Evolutionary conservation across 2,329 filamentous ascomycete genomes (phyloP).

Genomic region (Claviceps sp.): DNA sequence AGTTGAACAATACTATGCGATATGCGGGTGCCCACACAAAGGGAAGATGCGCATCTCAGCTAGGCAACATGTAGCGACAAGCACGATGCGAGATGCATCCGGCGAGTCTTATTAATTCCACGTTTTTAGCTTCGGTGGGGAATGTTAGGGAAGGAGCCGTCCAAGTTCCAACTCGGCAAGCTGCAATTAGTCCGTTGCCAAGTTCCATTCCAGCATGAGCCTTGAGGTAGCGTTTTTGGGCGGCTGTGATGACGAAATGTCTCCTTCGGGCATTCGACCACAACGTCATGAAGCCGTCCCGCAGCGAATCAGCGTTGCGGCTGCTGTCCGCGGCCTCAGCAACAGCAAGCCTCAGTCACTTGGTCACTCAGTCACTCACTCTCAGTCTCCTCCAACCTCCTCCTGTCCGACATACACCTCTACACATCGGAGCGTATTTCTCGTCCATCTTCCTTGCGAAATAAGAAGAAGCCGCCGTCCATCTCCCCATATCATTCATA

Average conservation of each 20-base stretch:
- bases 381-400: too few relatives aligned
- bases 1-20: not conserved
- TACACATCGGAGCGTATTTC: too few relatives aligned
- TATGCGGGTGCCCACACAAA: not conserved
- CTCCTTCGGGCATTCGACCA: not conserved
- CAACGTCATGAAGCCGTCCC: not conserved
- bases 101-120: not conserved
- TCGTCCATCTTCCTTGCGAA: too few relatives aligned
- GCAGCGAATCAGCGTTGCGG: not conserved
- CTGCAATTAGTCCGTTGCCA: not conserved
- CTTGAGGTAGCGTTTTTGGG: not conserved
- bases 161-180: not conserved
- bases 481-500: not conserved
- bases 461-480: not conserved
- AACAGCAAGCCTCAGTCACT: not conserved
- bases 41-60: not conserved
- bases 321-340: not conserved
- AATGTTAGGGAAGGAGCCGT: not conserved
- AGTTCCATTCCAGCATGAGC: not conserved
- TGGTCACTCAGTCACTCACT: too few relatives aligned
- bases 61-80: not conserved
- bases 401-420: too few relatives aligned
- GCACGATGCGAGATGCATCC: not conserved
- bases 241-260: not conserved
- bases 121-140: not conserved